These are phyloP conservation scores for Nitzschia sp. DNA, from an alignment of 108 stramenopile species.

Conservation along the genomic window DNA sequence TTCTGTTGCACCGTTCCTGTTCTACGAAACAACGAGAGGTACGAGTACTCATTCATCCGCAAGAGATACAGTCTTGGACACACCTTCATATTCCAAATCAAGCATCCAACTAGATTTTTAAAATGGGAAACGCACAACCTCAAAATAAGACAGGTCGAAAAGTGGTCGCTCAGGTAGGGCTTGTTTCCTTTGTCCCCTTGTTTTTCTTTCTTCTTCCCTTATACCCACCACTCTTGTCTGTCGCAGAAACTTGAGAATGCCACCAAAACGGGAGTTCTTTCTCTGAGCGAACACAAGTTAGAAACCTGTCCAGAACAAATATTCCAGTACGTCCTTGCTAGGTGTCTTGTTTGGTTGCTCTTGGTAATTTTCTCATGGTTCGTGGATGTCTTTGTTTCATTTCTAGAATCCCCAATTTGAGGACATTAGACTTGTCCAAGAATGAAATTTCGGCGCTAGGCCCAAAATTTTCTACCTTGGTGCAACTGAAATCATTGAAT, in stretches of 20 bases:
- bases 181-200: too few species aligned
- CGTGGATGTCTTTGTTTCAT: not conserved
- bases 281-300: conserved; percentile 74
- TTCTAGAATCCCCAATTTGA: conserved; percentile 54
- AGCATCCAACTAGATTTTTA: not conserved
- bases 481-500: conserved; percentile 73
- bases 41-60: too few species aligned
- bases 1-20: too few species aligned
- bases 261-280: conserved; percentile 65
- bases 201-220: too few species aligned
- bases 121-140: conserved; percentile 75
- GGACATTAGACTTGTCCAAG: conserved; percentile 75
- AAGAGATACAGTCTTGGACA: too few species aligned
- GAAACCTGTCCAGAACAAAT: conserved; percentile 63
- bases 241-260: conserved; percentile 67
- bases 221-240: too few species aligned
- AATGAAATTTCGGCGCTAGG: conserved; percentile 50
- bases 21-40: too few species aligned
- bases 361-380: too few species aligned
- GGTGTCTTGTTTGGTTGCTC: not conserved
- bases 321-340: conserved; percentile 65
- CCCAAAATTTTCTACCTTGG: conserved; percentile 47
- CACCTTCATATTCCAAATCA: too few species aligned
- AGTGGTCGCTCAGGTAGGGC: conserved; percentile 57
- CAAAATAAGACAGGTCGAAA: conserved; percentile 72